Evolutionary conservation across 768 basidiomycete genomes (phyloP).

Genomic region (Crepidotus variabilis): DNA sequence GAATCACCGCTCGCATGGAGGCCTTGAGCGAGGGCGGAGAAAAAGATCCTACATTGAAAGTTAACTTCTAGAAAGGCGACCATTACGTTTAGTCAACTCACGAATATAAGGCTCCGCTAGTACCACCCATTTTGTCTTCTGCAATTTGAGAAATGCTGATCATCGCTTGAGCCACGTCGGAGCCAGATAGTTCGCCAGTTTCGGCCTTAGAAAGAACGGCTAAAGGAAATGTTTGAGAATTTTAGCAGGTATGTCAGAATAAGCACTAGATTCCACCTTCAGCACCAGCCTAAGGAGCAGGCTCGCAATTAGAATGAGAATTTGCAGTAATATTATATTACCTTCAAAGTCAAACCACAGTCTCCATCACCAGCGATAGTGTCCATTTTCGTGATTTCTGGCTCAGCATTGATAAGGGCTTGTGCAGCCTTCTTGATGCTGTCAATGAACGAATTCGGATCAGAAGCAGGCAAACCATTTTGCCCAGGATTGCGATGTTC

Average conservation of each 20-base stretch:
- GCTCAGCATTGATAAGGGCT: slow-evolving; percentile 72
- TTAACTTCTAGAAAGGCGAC: neutral
- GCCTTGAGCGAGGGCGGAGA: slow-evolving; percentile 80
- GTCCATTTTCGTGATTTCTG: slow-evolving; percentile 90
- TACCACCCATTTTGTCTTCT: slow-evolving; percentile 88
- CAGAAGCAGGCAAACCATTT: slow-evolving; percentile 15
- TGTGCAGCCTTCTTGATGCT: slow-evolving; percentile 58
- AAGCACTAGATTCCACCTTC: slow-evolving; percentile 38
- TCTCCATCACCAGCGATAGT: slow-evolving; percentile 89
- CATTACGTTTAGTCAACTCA: slow-evolving; percentile 33
- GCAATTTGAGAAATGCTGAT: slow-evolving; percentile 69
- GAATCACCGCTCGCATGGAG: slow-evolving; percentile 40
- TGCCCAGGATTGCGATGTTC: neutral
- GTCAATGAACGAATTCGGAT: slow-evolving; percentile 47
- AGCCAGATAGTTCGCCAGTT: slow-evolving; percentile 53
- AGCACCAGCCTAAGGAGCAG: slow-evolving; percentile 53
- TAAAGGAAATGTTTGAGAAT: slow-evolving; percentile 17
- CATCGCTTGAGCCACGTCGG: slow-evolving; percentile 61
- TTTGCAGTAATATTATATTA: slow-evolving; percentile 7
- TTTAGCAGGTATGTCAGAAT: neutral
- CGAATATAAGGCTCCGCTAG: slow-evolving; percentile 90
- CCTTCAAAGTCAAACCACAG: slow-evolving; percentile 51
- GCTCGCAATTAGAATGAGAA: neutral
- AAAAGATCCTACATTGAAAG: slow-evolving; percentile 66
- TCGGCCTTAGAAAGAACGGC: slow-evolving; percentile 59